Evolutionary conservation across 208 protist species (phyloP).

Genomic region (Acanthamoeba triangularis): DNA sequence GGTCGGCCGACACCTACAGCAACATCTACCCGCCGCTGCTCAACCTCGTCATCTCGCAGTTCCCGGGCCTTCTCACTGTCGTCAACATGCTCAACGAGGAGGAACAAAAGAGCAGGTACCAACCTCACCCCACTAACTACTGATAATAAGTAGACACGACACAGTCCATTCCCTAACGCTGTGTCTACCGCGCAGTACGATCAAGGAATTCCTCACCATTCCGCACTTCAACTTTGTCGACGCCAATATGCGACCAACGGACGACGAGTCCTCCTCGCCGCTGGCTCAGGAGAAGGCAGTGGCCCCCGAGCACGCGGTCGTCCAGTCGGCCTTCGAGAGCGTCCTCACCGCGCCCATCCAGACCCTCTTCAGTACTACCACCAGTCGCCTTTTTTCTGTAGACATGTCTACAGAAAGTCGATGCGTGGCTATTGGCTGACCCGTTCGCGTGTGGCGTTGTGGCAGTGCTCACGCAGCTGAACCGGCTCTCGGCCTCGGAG

Average conservation of each 20-base stretch:
- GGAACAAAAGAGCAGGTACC: conserved; percentile 7
- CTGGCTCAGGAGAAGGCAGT: background rate
- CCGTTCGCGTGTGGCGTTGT: background rate
- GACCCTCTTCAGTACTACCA: background rate
- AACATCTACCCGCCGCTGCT: conserved; percentile 64
- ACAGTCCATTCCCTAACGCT: background rate
- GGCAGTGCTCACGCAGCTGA: conserved; percentile 6
- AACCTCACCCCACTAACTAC: too few relatives aligned
- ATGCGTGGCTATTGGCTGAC: too few relatives aligned
- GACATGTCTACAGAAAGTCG: too few relatives aligned
- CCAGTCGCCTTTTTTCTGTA: background rate
- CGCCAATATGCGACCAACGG: conserved; percentile 17
- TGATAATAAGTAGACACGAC: background rate
- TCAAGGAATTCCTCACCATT: conserved; percentile 20
- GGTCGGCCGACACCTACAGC: background rate
- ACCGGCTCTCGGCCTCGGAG: background rate
- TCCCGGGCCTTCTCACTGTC: conserved; percentile 45
- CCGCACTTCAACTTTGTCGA: conserved; percentile 22
- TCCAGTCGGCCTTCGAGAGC: background rate
- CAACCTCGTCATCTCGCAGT: background rate
- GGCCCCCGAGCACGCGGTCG: background rate
- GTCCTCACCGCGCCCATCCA: background rate
- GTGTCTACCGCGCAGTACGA: conserved; percentile 1
- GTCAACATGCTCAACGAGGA: conserved; percentile 42
- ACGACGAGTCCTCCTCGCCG: background rate